Conservation (phyloP, 352 stramenopile species). For the Phytophthora sp. region DNA sequence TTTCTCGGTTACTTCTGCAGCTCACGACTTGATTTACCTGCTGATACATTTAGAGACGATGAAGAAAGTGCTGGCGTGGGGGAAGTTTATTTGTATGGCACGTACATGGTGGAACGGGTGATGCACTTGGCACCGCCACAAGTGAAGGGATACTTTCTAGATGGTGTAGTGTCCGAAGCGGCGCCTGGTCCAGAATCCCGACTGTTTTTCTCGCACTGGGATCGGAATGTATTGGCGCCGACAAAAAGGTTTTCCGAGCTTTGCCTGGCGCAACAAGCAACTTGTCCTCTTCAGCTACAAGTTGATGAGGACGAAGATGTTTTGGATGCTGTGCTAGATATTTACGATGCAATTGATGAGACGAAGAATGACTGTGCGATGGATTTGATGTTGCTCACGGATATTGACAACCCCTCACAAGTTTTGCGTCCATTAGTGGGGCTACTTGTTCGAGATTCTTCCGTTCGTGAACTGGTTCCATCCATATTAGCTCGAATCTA, state of each 20-base stretch:
- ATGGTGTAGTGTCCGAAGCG: constrained; percentile 47
- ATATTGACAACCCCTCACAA: constrained; percentile 11
- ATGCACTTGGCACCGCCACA: constrained; percentile 51
- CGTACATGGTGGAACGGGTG: constrained; percentile 54
- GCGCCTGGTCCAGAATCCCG: constrained; percentile 22
- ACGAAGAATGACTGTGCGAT: constrained; percentile 26
- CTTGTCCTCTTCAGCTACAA: constrained; percentile 35
- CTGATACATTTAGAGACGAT: constrained; percentile 21
- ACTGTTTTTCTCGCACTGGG: constrained; percentile 43
- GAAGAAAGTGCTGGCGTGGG: constrained; percentile 13
- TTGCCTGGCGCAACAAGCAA: constrained; percentile 21
- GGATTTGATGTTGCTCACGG: constrained; percentile 14
- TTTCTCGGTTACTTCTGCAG: constrained; percentile 60
- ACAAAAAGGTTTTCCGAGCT: constrained; percentile 36
- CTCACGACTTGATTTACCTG: constrained; percentile 42
- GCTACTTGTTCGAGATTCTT: constrained; percentile 38
- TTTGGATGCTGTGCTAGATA: constrained; percentile 33
- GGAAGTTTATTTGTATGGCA: constrained; percentile 54
- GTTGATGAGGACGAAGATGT: constrained; percentile 16
- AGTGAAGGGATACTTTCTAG: constrained; percentile 59
- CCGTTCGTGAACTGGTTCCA: constrained; percentile 33
- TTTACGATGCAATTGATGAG: constrained; percentile 45
- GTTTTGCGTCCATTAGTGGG: constrained; percentile 44
- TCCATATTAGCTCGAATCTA: constrained; percentile 43
- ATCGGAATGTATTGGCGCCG: constrained; percentile 37